Conservation (phyloP, 2,329 filamentous ascomycete species). For the Penicillium decumbens region DNA sequence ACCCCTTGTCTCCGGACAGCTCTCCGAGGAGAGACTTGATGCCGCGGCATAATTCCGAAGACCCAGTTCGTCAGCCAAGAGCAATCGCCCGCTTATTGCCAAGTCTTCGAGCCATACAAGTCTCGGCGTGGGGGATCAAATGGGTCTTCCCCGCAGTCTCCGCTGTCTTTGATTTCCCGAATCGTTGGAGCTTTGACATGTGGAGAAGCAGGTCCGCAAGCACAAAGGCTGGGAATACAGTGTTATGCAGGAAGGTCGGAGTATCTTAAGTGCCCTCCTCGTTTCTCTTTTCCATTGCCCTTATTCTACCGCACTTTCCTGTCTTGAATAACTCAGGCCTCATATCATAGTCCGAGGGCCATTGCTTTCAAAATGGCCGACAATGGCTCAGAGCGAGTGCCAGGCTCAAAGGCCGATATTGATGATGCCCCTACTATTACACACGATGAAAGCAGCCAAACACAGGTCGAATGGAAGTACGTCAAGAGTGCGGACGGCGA, state of each 20-base stretch:
- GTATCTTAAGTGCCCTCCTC: neutral
- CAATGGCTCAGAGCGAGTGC: conserved; percentile 3
- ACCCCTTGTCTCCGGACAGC: neutral
- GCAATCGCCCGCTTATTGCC: neutral
- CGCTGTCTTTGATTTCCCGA: neutral
- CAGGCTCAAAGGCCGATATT: conserved; percentile 22
- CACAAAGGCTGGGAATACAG: neutral
- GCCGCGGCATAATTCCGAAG: conserved; percentile 3
- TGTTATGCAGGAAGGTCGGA: neutral
- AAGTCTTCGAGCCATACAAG: neutral
- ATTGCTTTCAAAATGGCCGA: conserved; percentile 12
- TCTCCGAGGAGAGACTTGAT: neutral
- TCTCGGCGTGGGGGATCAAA: conserved; percentile 4
- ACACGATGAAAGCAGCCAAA: conserved; percentile 28
- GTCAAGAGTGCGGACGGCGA: conserved; percentile 42
- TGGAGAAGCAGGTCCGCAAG: conserved; percentile 1
- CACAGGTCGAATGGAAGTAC: conserved; percentile 26
- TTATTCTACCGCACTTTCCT: neutral
- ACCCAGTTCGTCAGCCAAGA: conserved; percentile 13
- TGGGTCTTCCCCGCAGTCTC: conserved; percentile 18
- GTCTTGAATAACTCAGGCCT: neutral
- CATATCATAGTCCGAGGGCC: neutral
- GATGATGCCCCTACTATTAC: conserved; percentile 22
- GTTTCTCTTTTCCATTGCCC: neutral
- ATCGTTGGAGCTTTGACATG: conserved; percentile 3